Percentiles rank a stretch among this genome's conserved stretches.
phyloP scores from a whole-genome alignment of 169 alveolate genomes.

The Eimeria praecox region DNA sequence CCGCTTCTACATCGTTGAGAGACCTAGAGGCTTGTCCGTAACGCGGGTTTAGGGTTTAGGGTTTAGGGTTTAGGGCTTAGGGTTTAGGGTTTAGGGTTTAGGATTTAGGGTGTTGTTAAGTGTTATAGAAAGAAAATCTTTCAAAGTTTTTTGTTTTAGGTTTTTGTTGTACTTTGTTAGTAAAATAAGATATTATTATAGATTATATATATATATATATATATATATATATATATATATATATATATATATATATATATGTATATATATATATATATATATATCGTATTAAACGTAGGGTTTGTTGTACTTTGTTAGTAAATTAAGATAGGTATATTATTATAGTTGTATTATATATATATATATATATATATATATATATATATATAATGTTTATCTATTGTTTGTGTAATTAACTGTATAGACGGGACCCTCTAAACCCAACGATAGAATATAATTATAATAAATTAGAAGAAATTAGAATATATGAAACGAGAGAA shows the following conservation, averaged over 20 bases:
- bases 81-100: conserved; percentile 21
- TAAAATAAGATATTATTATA: neutral
- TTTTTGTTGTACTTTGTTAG: too few species aligned
- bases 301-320: too few species aligned
- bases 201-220: neutral
- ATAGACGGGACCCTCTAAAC: conserved; percentile 64
- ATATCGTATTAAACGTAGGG: too few species aligned
- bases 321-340: too few species aligned
- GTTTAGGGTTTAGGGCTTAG: conserved; percentile 35
- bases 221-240: neutral
- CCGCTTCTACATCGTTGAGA: conserved; percentile 75
- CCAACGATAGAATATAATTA: conserved; percentile 45
- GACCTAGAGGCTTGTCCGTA: conserved; percentile 60
- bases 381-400: too few species aligned
- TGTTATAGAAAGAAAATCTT: too few species aligned
- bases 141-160: too few species aligned
- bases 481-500: neutral
- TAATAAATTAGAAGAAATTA: conserved; percentile 9
- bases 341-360: too few species aligned
- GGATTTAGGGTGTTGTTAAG: too few species aligned
- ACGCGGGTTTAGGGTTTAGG: neutral
- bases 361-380: neutral
- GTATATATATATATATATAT: neutral
- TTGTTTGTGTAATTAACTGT: too few species aligned
- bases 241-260: neutral